These are phyloP conservation scores for Gaultheria prostrata DNA, from an alignment of 148 eudicot genomes.

Conservation along the genomic window DNA sequence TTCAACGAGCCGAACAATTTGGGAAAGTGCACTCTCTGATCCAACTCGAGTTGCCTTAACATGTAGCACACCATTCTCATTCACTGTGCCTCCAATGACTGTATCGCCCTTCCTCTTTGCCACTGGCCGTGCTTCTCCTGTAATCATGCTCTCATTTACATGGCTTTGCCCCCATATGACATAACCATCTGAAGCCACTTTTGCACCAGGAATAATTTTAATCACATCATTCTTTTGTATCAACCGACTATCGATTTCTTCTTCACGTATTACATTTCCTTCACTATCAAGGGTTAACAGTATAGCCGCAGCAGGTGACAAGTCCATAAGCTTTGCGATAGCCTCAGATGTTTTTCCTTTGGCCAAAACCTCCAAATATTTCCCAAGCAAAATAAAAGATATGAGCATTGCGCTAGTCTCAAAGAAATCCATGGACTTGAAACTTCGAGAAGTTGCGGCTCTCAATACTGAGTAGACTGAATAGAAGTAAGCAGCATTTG, in stretches of 20 bases:
- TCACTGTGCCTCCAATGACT: constrained; percentile 93
- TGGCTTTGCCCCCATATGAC: constrained; percentile 92
- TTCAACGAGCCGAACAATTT: constrained; percentile 89
- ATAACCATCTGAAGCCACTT: constrained; percentile 86
- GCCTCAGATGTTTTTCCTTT: constrained; percentile 97
- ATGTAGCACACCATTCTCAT: constrained; percentile 84
- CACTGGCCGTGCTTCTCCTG: constrained; percentile 90
- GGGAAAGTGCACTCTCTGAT: constrained; percentile 94
- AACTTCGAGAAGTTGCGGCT: constrained; percentile 67
- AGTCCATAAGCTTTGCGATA: constrained; percentile 94
- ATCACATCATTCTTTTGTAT: constrained; percentile 81
- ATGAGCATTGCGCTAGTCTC: constrained; percentile 96
- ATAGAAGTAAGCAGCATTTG: constrained; percentile 93
- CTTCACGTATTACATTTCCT: constrained; percentile 64
- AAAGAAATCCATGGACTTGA: constrained; percentile 78
- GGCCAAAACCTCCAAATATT: constrained; percentile 87
- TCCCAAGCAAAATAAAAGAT: constrained; percentile 86
- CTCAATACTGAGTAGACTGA: constrained; percentile 76
- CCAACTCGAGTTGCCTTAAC: constrained; percentile 83
- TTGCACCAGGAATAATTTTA: constrained; percentile 85
- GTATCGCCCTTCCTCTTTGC: constrained; percentile 76
- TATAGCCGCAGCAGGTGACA: constrained; percentile 82
- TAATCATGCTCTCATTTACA: constrained; percentile 93
- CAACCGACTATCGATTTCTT: constrained; percentile 84
- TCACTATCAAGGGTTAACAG: constrained; percentile 52